These are phyloP conservation scores for Galium porrigens DNA, from an alignment of 305 asterid species.

Conservation along the genomic window DNA sequence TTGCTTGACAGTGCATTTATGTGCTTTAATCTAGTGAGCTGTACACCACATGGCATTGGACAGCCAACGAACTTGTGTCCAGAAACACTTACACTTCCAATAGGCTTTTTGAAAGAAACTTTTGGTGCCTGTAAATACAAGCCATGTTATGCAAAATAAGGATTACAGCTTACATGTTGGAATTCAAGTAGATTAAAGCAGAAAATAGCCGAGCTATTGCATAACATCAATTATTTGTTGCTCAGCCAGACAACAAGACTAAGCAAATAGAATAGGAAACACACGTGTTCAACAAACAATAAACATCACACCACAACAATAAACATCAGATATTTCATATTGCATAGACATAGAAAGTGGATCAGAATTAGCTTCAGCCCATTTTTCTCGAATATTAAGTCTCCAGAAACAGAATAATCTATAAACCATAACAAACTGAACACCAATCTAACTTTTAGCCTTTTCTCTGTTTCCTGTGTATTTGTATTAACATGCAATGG, in stretches of 20 bases:
- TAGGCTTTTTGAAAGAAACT: constrained; percentile 76
- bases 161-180: not conserved
- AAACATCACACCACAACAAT: not conserved
- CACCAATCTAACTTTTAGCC: not conserved
- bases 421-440: not conserved
- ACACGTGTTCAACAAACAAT: no score
- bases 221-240: not conserved
- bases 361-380: not conserved
- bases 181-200: not conserved
- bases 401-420: not conserved
- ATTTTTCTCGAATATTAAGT: not conserved
- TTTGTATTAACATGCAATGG: no score
- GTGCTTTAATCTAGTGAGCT: constrained; percentile 52
- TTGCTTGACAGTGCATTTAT: constrained; percentile 55
- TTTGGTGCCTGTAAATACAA: constrained; percentile 60
- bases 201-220: not conserved
- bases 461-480: not conserved
- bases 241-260: not conserved
- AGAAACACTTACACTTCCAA: constrained; percentile 85
- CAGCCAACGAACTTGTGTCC: constrained; percentile 91
- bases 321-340: no score
- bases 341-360: not conserved
- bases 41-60: constrained; percentile 93
- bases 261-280: not conserved
- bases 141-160: constrained; percentile 7